These are phyloP conservation scores for Aspergillus costaricaensis DNA, from an alignment of 2,329 filamentous ascomycete genomes.

Conservation along the genomic window DNA sequence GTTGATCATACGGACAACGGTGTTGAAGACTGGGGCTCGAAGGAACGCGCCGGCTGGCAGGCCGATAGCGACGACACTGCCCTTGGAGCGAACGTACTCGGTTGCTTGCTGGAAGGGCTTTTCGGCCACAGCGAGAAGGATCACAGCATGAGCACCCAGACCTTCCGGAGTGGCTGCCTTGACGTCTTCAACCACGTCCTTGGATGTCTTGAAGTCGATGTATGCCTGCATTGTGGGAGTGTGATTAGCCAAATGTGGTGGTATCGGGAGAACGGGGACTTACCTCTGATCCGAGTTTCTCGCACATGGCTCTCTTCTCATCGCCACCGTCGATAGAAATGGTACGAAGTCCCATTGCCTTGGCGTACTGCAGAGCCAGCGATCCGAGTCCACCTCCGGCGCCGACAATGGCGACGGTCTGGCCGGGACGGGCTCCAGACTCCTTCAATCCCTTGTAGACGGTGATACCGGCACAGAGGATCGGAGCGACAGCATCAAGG, in stretches of 20 bases:
- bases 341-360: slow-evolving; percentile 80
- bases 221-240: slow-evolving; percentile 51
- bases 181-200: slow-evolving; percentile 81
- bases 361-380: slow-evolving; percentile 82
- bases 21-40: slow-evolving; percentile 83
- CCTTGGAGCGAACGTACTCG: slow-evolving; percentile 79
- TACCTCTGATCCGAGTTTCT: slow-evolving; percentile 66
- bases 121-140: slow-evolving; percentile 83
- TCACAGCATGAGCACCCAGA: slow-evolving; percentile 80
- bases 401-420: slow-evolving; percentile 81
- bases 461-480: slow-evolving; percentile 83
- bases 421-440: slow-evolving; percentile 70
- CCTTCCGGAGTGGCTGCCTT: slow-evolving; percentile 78
- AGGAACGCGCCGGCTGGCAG: slow-evolving; percentile 79
- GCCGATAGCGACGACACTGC: slow-evolving; percentile 85
- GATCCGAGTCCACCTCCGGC: slow-evolving; percentile 81
- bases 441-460: slow-evolving; percentile 93
- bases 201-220: slow-evolving; percentile 76
- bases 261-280: not conserved
- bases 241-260: slow-evolving; percentile 1
- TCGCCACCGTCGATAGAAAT: slow-evolving; percentile 82
- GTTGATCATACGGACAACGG: slow-evolving; percentile 83
- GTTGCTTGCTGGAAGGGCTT: slow-evolving; percentile 95
- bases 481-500: slow-evolving; percentile 76
- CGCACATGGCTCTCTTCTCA: slow-evolving; percentile 71